Evolutionary conservation across 2,329 filamentous ascomycete genomes (phyloP).

Genomic region (Aspergillus sp.): DNA sequence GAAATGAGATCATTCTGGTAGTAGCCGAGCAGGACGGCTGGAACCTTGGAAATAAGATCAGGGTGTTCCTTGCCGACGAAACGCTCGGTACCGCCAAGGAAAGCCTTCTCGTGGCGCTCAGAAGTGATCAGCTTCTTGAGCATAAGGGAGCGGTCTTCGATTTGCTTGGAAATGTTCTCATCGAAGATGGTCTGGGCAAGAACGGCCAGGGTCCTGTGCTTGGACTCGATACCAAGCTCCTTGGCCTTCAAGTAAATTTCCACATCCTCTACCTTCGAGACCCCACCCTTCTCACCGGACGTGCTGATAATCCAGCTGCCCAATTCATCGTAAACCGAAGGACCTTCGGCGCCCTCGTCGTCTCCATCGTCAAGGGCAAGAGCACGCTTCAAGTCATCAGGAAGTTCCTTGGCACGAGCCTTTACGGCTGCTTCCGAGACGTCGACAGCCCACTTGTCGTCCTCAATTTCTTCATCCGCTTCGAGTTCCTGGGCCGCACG

Average conservation of each 20-base stretch:
- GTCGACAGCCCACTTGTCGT: conserved; percentile 94
- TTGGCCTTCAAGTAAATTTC: conserved; percentile 96
- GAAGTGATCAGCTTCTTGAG: conserved; percentile 90
- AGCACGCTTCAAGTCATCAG: conserved; percentile 91
- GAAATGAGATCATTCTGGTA: conserved; percentile 87
- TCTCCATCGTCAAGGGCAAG: conserved; percentile 79
- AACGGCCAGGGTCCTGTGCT: conserved; percentile 90
- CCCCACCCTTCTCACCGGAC: conserved; percentile 66
- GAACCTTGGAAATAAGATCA: conserved; percentile 73
- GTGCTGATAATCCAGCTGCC: conserved; percentile 87
- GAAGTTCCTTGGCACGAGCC: conserved; percentile 87
- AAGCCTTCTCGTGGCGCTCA: conserved; percentile 91
- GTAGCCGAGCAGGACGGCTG: conserved; percentile 83
- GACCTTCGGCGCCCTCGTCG: conserved; percentile 75
- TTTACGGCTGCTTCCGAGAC: conserved; percentile 94
- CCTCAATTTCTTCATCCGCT: conserved; percentile 67
- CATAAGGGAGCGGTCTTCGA: conserved; percentile 77
- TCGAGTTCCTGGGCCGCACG: conserved; percentile 75
- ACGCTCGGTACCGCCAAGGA: conserved; percentile 92
- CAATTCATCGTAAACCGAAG: conserved; percentile 82
- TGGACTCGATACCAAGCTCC: conserved; percentile 88
- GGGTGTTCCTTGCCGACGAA: conserved; percentile 81
- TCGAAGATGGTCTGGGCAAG: conserved; percentile 93
- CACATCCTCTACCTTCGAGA: conserved; percentile 80
- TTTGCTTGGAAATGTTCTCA: conserved; percentile 83